Conservation (phyloP, 441 rosid species). For the Gossypium lobatum region DNA sequence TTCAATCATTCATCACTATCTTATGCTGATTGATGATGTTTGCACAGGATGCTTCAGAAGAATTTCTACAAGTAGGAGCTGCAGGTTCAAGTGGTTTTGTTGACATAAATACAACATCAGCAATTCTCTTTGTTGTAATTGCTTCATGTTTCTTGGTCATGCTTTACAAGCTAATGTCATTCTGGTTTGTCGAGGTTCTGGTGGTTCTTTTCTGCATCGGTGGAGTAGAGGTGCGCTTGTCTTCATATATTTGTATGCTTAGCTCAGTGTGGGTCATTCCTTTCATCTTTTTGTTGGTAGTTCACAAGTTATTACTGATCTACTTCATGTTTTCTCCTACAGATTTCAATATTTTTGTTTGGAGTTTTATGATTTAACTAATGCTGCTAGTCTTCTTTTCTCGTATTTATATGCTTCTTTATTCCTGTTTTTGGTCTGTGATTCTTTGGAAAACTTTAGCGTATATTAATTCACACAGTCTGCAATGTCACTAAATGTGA, state of each 20-base stretch:
- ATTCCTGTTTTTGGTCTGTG: not conserved
- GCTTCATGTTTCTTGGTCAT: constrained; percentile 56
- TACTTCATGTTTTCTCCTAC: not conserved
- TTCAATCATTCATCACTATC: constrained; percentile 7
- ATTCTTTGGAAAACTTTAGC: not conserved
- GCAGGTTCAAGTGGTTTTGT: constrained; percentile 32
- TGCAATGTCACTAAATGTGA: not conserved
- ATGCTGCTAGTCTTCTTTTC: constrained; percentile 6
- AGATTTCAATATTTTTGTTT: not conserved
- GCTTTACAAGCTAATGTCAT: constrained; percentile 54
- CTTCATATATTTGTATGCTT: constrained; percentile 1
- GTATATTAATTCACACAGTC: not conserved
- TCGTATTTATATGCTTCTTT: not conserved
- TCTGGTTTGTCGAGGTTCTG: constrained; percentile 50
- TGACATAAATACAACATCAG: constrained; percentile 38
- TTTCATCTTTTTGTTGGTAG: not conserved
- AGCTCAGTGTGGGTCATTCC: not conserved
- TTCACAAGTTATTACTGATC: not conserved
- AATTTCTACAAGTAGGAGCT: constrained; percentile 21
- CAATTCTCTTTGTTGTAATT: constrained; percentile 41
- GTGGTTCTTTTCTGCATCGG: constrained; percentile 52
- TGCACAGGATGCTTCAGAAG: constrained; percentile 42
- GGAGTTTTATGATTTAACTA: not conserved
- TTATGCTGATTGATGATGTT: not conserved
- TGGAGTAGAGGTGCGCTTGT: constrained; percentile 39